Percentiles rank a stretch among this genome's conserved stretches.
Evolutionary conservation across 1,284 basidiomycete species (phyloP).

Genomic region (Sphagnurus paluster): DNA sequence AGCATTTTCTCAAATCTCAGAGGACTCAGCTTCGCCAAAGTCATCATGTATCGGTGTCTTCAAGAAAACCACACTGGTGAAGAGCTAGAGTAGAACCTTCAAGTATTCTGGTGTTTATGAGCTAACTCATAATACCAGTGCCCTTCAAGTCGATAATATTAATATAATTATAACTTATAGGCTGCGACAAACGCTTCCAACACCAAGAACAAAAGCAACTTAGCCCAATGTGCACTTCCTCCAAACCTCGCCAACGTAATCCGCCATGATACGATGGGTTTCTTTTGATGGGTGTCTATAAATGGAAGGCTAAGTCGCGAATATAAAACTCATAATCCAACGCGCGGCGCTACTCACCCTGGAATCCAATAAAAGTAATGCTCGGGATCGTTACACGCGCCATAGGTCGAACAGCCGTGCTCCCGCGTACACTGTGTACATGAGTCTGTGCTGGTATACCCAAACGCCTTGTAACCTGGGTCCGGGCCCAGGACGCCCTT

Average conservation of each 20-base stretch:
- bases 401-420: conserved; percentile 22
- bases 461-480: conserved; percentile 31
- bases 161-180: too few relatives aligned
- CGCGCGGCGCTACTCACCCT: conserved; percentile 14
- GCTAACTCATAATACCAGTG: background rate
- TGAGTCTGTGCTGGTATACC: conserved; percentile 25
- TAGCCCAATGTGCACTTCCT: conserved; percentile 14
- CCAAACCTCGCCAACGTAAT: conserved; percentile 21
- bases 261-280: conserved; percentile 27
- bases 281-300: conserved; percentile 26
- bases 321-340: background rate
- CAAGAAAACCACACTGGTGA: conserved; percentile 19
- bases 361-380: conserved; percentile 30
- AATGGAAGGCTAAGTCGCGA: background rate
- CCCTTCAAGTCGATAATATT: too few relatives aligned
- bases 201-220: background rate
- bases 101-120: background rate
- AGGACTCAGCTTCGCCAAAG: conserved; percentile 10
- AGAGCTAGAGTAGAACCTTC: background rate
- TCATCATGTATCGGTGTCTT: conserved; percentile 20
- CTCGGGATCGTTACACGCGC: conserved; percentile 25
- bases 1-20: conserved; percentile 14
- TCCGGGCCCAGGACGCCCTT: conserved; percentile 25
- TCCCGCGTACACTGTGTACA: conserved; percentile 22
- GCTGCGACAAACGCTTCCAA: too few relatives aligned